phyloP scores from a whole-genome alignment of 305 asterid genomes.

The Fraxinus sp. region DNA sequence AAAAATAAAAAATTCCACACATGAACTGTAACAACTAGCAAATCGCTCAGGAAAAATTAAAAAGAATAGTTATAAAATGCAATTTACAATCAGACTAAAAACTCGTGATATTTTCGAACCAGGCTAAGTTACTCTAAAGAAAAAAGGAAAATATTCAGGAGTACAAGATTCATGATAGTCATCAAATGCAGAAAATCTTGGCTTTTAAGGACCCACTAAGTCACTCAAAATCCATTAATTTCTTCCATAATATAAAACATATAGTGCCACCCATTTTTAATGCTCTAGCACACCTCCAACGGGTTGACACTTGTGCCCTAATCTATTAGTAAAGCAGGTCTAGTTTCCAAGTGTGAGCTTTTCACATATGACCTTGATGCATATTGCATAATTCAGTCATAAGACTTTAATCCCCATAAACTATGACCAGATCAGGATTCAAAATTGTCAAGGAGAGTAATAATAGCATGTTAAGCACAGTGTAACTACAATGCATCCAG shows the following conservation, averaged over 20 bases:
- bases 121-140: background rate
- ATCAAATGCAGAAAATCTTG: background rate
- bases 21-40: background rate
- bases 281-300: slow-evolving; percentile 1
- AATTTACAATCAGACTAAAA: background rate
- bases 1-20: background rate
- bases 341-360: background rate
- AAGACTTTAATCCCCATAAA: background rate
- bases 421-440: background rate
- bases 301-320: background rate
- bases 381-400: background rate
- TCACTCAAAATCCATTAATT: background rate
- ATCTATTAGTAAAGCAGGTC: background rate
- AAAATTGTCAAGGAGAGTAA: background rate
- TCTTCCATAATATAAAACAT: slow-evolving; percentile 7
- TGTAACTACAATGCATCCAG: background rate
- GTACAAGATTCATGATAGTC: background rate
- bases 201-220: background rate
- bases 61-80: background rate
- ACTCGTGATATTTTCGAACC: background rate
- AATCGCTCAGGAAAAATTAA: background rate
- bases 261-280: background rate
- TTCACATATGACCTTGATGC: background rate
- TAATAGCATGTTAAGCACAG: background rate
- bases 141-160: background rate